phyloP scores from a whole-genome alignment of 1,139 yeast genomes.

The Sugiyamaella sp. region DNA sequence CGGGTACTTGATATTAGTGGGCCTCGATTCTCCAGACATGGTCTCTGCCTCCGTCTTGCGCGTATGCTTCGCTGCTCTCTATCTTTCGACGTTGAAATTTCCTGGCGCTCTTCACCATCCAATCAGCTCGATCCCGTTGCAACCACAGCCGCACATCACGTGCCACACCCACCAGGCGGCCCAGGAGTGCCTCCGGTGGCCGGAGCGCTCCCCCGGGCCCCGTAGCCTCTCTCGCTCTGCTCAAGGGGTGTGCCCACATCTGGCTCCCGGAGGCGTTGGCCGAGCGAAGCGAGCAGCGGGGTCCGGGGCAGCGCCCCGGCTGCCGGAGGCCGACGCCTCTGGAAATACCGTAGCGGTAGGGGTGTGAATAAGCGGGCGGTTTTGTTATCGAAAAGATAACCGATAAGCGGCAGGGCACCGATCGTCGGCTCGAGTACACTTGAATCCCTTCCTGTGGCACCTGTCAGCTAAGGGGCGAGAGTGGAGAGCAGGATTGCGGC shows the following conservation, averaged over 20 bases:
- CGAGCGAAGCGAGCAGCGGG: conserved; percentile 2
- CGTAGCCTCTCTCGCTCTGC: not conserved
- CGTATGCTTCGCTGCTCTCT: not conserved
- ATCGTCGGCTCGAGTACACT: too few relatives aligned
- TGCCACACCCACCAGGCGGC: not conserved
- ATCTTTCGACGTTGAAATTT: conserved; percentile 6
- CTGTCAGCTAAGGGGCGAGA: too few relatives aligned
- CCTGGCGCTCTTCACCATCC: conserved; percentile 7
- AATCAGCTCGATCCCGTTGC: conserved; percentile 4
- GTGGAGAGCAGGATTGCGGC: too few relatives aligned
- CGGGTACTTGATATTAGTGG: conserved; percentile 24
- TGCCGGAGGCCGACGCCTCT: not conserved
- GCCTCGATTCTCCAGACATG: conserved; percentile 19
- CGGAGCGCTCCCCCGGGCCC: not conserved
- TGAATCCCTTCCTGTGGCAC: too few relatives aligned
- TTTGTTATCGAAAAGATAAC: conserved; percentile 12
- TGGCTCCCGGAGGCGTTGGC: too few relatives aligned
- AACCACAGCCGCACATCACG: conserved; percentile 11
- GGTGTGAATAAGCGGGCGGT: conserved; percentile 1
- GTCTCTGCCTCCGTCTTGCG: not conserved
- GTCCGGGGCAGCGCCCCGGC: conserved; percentile 3
- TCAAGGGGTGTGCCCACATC: not conserved
- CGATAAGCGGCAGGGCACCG: conserved; percentile 4
- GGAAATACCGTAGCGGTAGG: not conserved
- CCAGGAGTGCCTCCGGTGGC: not conserved